phyloP scores from a whole-genome alignment of 352 stramenopile genomes.

The Phytophthora aleatoria region DNA sequence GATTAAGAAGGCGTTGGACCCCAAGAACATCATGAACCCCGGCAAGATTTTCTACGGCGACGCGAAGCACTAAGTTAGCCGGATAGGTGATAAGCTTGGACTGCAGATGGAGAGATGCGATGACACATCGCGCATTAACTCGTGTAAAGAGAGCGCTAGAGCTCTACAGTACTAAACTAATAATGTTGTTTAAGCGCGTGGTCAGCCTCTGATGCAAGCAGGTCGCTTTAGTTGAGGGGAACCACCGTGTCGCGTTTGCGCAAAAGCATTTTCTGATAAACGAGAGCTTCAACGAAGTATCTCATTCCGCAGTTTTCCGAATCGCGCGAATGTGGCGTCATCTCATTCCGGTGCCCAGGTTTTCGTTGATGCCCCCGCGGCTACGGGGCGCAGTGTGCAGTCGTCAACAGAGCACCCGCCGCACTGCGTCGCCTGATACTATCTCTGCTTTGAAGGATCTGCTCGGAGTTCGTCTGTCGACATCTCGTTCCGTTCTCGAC shows the following conservation, averaged over 20 bases:
- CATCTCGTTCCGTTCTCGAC: constrained; percentile 52
- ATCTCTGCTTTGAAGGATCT: constrained; percentile 54
- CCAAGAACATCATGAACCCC: constrained; percentile 97
- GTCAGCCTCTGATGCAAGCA: background rate
- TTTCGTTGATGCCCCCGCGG: background rate
- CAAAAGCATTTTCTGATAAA: constrained; percentile 16
- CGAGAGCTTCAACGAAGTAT: constrained; percentile 16
- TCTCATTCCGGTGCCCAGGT: background rate
- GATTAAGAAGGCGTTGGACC: constrained; percentile 96
- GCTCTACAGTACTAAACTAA: constrained; percentile 17
- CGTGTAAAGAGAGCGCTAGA: constrained; percentile 11
- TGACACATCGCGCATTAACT: constrained; percentile 8
- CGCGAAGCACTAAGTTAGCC: constrained; percentile 28
- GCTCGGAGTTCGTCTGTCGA: constrained; percentile 67
- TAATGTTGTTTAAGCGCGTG: constrained; percentile 18
- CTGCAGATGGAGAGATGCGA: background rate
- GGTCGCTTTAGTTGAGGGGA: background rate
- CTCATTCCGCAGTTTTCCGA: constrained; percentile 4
- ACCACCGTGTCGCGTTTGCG: constrained; percentile 7
- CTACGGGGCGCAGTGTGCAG: background rate
- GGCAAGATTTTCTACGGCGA: constrained; percentile 94
- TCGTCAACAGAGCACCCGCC: constrained; percentile 30
- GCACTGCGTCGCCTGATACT: constrained; percentile 39
- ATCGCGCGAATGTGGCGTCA: constrained; percentile 22
- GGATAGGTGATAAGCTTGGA: constrained; percentile 8